Evolutionary conservation across 2,329 filamentous ascomycete genomes (phyloP).

Genomic region (Diaporthe capsici): DNA sequence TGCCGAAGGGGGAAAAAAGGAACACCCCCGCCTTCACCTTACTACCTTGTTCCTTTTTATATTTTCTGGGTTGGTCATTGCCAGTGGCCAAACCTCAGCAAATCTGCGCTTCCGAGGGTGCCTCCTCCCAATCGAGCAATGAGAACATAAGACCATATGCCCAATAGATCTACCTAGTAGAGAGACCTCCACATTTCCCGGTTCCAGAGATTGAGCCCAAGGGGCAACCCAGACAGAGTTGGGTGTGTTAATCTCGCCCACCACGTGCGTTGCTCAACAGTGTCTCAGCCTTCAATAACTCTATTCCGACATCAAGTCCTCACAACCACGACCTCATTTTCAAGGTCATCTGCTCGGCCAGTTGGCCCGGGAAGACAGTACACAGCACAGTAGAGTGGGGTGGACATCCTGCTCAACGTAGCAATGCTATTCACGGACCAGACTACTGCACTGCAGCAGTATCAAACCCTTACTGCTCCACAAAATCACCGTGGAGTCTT

Average conservation of each 20-base stretch:
- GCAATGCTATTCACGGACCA: constrained; percentile 13
- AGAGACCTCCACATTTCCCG: background rate
- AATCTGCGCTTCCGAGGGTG: background rate
- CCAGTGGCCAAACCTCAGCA: background rate
- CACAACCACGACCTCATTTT: background rate
- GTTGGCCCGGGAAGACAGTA: background rate
- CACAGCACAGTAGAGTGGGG: background rate
- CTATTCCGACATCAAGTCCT: constrained; percentile 9
- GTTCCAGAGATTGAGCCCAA: background rate
- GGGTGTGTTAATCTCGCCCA: constrained; percentile 13
- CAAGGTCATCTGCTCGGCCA: too few relatives aligned
- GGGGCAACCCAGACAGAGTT: constrained; percentile 7
- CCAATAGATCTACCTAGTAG: background rate
- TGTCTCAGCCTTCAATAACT: constrained; percentile 9
- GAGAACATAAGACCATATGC: background rate
- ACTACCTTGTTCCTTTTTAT: background rate
- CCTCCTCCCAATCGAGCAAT: background rate
- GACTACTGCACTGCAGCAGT: constrained; percentile 21
- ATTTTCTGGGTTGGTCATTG: background rate
- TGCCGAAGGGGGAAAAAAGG: background rate
- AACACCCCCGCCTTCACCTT: background rate
- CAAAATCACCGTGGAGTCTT: background rate
- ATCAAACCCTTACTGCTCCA: background rate
- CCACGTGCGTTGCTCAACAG: constrained; percentile 11
- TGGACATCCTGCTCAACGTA: background rate